Conservation (phyloP, 179 eudicot species). For the Dionaea muscipula region DNA sequence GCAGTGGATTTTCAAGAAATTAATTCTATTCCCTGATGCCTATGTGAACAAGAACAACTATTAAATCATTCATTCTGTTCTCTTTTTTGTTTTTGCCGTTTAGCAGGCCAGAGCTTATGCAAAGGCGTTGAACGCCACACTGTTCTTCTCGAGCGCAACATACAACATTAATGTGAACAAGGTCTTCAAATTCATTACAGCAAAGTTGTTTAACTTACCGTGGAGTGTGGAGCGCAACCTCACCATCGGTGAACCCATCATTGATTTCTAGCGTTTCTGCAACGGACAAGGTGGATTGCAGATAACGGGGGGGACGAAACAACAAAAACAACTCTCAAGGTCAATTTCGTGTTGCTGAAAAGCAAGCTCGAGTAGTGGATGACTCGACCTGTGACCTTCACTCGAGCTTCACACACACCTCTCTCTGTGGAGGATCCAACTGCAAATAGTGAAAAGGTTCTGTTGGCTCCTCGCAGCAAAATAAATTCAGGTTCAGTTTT, state of each 20-base stretch:
- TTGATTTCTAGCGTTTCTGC: conserved; percentile 29
- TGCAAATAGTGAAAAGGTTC: conserved; percentile 65
- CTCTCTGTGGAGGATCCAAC: conserved; percentile 54
- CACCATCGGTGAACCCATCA: conserved; percentile 59
- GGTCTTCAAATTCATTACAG: conserved; percentile 53
- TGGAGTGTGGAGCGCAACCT: conserved; percentile 51
- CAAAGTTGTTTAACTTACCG: conserved; percentile 51
- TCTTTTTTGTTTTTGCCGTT: not conserved
- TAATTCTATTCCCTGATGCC: too few species aligned
- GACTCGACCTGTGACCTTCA: conserved; percentile 15
- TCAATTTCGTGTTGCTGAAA: too few species aligned
- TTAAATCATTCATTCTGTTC: not conserved
- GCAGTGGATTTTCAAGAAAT: too few species aligned
- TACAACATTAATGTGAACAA: conserved; percentile 60
- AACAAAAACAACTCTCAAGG: too few species aligned
- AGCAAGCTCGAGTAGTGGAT: too few species aligned
- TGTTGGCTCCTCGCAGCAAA: conserved; percentile 75
- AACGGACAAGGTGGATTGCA: not conserved
- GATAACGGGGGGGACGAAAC: too few species aligned
- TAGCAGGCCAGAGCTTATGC: conserved; percentile 57
- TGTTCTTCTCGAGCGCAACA: conserved; percentile 53
- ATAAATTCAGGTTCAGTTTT: not conserved
- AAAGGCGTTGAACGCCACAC: conserved; percentile 42
- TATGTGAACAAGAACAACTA: not conserved
- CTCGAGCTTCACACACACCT: conserved; percentile 52